Percentiles rank a stretch among this genome's conserved stretches.
Conservation (phyloP, 2,329 filamentous ascomycete genomes). For the Cytospora schulzeri region DNA sequence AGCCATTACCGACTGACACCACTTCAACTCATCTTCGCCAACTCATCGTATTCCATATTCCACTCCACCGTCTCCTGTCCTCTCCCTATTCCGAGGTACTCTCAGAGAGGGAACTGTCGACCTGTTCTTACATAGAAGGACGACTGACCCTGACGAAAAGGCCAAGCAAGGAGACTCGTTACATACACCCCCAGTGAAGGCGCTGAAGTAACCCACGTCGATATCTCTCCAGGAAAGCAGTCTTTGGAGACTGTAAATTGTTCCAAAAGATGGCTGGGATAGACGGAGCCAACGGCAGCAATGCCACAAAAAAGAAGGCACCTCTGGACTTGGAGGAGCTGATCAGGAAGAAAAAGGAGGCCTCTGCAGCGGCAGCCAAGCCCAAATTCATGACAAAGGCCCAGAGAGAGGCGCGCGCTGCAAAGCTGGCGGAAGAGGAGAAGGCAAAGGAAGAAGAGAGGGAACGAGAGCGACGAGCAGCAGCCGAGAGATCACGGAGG, state of each 20-base stretch:
- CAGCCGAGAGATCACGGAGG: conserved; percentile 33
- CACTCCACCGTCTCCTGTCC: background rate
- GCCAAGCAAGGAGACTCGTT: background rate
- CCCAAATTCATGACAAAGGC: conserved; percentile 86
- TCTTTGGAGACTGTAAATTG: background rate
- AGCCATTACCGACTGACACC: background rate
- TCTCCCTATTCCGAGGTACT: background rate
- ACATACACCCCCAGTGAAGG: background rate
- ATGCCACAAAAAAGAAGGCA: conserved; percentile 32
- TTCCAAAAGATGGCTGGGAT: conserved; percentile 17
- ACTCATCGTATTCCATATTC: background rate
- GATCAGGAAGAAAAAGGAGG: conserved; percentile 80
- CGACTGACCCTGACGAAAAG: background rate
- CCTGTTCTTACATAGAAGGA: too few species aligned
- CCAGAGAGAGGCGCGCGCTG: conserved; percentile 76
- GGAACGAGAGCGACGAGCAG: conserved; percentile 51
- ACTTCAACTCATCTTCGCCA: background rate
- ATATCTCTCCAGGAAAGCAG: background rate
- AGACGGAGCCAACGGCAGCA: conserved; percentile 18
- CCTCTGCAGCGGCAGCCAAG: conserved; percentile 81
- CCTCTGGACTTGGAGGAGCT: conserved; percentile 86
- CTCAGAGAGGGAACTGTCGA: background rate
- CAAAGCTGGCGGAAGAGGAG: conserved; percentile 71
- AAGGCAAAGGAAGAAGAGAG: conserved; percentile 57
- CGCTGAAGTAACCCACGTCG: background rate